A percentile compares a stretch with the other conserved stretches of the same genome.
Conservation (phyloP, 2,329 filamentous ascomycete genomes). For the Diaporthe aspalathi region DNA sequence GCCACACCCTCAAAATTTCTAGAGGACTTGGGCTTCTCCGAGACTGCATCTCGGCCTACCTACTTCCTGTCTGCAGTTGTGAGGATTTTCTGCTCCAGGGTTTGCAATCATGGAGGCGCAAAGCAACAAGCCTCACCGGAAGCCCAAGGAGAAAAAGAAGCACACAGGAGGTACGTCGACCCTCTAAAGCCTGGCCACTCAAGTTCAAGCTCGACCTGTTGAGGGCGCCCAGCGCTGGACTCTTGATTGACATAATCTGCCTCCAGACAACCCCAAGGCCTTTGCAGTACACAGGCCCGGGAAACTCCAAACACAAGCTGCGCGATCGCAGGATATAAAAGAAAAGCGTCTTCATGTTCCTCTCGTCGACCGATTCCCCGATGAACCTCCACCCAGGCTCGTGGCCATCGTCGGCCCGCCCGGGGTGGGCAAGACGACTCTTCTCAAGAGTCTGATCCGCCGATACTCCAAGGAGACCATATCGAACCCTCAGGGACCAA, state of each 20-base stretch:
- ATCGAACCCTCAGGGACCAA: conserved; percentile 87
- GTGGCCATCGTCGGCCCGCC: conserved; percentile 95
- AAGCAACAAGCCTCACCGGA: conserved; percentile 85
- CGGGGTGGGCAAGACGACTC: conserved; percentile 93
- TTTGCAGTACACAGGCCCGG: conserved; percentile 88
- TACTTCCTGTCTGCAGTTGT: not conserved
- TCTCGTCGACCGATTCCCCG: conserved; percentile 92
- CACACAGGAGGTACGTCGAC: conserved; percentile 65
- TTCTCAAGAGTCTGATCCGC: conserved; percentile 93
- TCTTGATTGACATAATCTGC: conserved; percentile 53
- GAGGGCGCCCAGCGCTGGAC: conserved; percentile 40
- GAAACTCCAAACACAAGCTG: conserved; percentile 79
- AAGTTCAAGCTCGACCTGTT: not conserved
- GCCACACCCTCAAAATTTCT: conserved; percentile 21
- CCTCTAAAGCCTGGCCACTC: not conserved
- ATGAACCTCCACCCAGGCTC: conserved; percentile 92
- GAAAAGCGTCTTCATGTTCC: conserved; percentile 97
- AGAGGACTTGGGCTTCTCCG: not conserved
- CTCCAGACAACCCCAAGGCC: conserved; percentile 83
- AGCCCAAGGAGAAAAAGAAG: conserved; percentile 87
- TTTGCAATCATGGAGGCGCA: conserved; percentile 79
- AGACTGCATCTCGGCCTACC: not conserved
- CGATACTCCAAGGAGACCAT: conserved; percentile 97
- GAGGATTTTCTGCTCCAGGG: conserved; percentile 13
- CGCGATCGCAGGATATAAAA: conserved; percentile 81